These are phyloP conservation scores for Phytopythium ostracodes DNA, from an alignment of 352 stramenopile species.

Conservation along the genomic window DNA sequence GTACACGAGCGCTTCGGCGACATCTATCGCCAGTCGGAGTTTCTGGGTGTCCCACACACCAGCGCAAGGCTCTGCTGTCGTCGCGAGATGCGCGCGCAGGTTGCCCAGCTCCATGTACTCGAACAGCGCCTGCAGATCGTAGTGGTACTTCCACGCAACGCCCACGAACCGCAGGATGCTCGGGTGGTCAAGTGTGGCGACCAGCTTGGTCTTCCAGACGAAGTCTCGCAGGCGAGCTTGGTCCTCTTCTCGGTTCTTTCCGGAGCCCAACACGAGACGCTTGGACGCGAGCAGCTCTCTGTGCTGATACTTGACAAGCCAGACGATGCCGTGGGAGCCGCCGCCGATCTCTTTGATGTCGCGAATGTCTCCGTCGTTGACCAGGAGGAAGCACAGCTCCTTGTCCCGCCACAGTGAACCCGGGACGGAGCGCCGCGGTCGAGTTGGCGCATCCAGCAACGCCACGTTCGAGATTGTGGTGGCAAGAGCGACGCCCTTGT, in stretches of 20 bases:
- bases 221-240: constrained; percentile 29
- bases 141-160: constrained; percentile 53
- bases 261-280: constrained; percentile 23
- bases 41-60: constrained; percentile 22
- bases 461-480: not conserved
- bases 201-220: constrained; percentile 70
- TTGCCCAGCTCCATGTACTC: constrained; percentile 73
- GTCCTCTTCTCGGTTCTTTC: not conserved
- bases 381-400: constrained; percentile 28
- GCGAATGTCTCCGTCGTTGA: constrained; percentile 42
- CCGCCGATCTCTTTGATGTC: constrained; percentile 39
- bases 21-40: constrained; percentile 14
- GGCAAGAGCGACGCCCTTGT: not conserved
- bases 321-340: constrained; percentile 30
- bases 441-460: not conserved
- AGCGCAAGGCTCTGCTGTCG: constrained; percentile 6
- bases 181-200: constrained; percentile 51
- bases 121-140: constrained; percentile 55
- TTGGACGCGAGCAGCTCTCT: constrained; percentile 28
- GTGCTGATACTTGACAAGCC: constrained; percentile 37
- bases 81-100: constrained; percentile 34
- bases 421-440: not conserved
- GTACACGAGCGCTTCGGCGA: constrained; percentile 11
- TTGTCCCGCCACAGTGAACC: constrained; percentile 33
- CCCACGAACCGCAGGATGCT: constrained; percentile 65